Conservation (phyloP, 2,329 filamentous ascomycete species). For the Calcarisporium arbuscula region DNA sequence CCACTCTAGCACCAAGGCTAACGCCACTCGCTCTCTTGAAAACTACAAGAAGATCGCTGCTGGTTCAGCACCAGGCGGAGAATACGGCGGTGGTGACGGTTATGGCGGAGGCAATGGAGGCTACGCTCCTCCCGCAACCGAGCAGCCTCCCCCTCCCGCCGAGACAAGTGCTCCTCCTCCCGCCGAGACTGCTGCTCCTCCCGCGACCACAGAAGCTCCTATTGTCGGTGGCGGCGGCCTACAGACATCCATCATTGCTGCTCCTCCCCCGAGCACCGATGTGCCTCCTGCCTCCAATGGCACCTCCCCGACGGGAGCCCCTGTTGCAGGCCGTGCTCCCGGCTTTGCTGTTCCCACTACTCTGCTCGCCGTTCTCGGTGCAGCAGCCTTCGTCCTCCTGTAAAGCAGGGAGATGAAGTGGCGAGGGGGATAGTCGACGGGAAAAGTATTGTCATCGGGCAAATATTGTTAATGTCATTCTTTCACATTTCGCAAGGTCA, state of each 20-base stretch:
- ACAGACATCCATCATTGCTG: too few species aligned
- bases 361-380: conserved; percentile 36
- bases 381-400: conserved; percentile 36
- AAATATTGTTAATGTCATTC: too few species aligned
- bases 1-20: conserved; percentile 42
- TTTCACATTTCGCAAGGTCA: too few species aligned
- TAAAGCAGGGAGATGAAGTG: conserved; percentile 12
- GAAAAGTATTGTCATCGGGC: too few species aligned
- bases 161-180: conserved; percentile 15
- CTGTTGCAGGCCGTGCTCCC: conserved; percentile 17
- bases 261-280: too few species aligned
- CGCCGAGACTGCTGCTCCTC: conserved; percentile 13
- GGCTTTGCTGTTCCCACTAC: conserved; percentile 33
- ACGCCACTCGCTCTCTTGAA: conserved; percentile 44
- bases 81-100: not conserved
- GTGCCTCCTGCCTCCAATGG: too few species aligned
- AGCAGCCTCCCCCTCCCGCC: conserved; percentile 13
- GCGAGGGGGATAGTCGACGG: conserved; percentile 3
- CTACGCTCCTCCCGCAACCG: conserved; percentile 9
- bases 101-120: conserved; percentile 11
- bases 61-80: not conserved
- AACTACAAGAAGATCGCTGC: conserved; percentile 38
- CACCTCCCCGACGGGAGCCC: too few species aligned
- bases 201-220: conserved; percentile 12
- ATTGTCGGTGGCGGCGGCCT: too few species aligned